These are phyloP conservation scores for Phaeotremella fagi DNA, from an alignment of 768 basidiomycete species.

Conservation along the genomic window DNA sequence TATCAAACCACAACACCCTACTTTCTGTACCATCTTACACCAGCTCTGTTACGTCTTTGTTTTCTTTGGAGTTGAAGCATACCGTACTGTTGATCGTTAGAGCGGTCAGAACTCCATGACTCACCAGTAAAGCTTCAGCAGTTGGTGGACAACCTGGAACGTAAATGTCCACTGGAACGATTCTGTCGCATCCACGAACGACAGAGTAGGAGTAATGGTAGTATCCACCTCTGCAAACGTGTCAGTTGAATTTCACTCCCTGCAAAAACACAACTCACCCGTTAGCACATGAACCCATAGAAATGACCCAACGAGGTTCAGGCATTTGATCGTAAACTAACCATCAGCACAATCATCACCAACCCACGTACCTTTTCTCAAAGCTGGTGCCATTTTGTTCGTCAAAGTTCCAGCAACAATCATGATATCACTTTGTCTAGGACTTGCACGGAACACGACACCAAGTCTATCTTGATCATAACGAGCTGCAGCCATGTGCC, in stretches of 20 bases:
- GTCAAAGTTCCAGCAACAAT: conserved; percentile 98
- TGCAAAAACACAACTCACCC: conserved; percentile 51
- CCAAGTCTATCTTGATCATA: conserved; percentile 98
- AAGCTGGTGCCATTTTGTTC: conserved; percentile 98
- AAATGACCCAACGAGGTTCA: conserved; percentile 98
- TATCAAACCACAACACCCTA: conserved; percentile 13
- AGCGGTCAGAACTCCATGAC: not conserved
- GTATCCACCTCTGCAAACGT: conserved; percentile 51
- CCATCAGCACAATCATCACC: not conserved
- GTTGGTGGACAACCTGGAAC: conserved; percentile 75
- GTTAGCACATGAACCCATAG: conserved; percentile 99
- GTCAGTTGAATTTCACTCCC: not conserved
- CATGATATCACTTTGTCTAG: conserved; percentile 96
- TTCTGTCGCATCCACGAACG: conserved; percentile 95
- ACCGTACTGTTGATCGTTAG: conserved; percentile 56
- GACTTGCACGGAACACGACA: conserved; percentile 97
- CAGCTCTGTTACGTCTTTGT: conserved; percentile 83
- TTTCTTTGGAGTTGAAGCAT: conserved; percentile 96
- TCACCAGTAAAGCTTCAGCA: conserved; percentile 89
- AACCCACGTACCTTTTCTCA: conserved; percentile 64
- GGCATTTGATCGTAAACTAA: conserved; percentile 72
- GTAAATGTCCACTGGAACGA: conserved; percentile 97
- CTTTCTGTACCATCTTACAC: conserved; percentile 69
- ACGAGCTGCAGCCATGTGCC: conserved; percentile 99
- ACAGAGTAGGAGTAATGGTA: conserved; percentile 99